Conservation (phyloP, 371 early-diverging fungal species). For the Lichtheimia corymbifera region DNA sequence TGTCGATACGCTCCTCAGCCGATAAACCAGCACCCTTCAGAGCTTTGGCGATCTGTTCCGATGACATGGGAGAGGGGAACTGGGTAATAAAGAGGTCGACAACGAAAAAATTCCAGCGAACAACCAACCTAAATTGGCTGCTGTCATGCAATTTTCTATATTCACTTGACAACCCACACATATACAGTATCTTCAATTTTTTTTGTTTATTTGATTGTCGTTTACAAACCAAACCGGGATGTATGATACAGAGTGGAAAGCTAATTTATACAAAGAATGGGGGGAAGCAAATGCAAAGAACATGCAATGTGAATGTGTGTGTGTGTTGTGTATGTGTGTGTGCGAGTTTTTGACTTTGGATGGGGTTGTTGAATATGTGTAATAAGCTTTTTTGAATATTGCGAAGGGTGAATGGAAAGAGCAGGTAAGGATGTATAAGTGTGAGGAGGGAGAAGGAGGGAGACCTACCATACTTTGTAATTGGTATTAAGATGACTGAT, state of each 20-base stretch:
- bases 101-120: neutral
- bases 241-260: constrained; percentile 18
- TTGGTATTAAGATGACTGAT: neutral
- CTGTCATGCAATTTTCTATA: constrained; percentile 30
- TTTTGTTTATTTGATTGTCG: constrained; percentile 1
- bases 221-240: constrained; percentile 31
- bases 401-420: constrained; percentile 1
- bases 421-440: neutral
- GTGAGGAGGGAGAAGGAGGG: neutral
- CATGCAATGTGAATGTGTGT: neutral
- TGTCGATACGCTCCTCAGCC: constrained; percentile 32
- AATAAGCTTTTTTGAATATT: neutral
- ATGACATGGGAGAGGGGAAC: constrained; percentile 21
- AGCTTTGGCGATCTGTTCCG: constrained; percentile 62
- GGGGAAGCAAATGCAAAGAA: constrained; percentile 7
- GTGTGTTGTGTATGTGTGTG: neutral
- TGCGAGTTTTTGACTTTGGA: neutral
- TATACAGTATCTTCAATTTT: neutral
- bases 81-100: constrained; percentile 4
- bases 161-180: neutral
- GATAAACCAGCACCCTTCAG: constrained; percentile 47
- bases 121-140: constrained; percentile 54
- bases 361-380: neutral
- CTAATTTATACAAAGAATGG: constrained; percentile 4
- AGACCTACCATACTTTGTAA: constrained; percentile 1